Base-by-base conservation (phyloP, 75 land plant species). In the Sequoiadendron giganteum region DNA sequence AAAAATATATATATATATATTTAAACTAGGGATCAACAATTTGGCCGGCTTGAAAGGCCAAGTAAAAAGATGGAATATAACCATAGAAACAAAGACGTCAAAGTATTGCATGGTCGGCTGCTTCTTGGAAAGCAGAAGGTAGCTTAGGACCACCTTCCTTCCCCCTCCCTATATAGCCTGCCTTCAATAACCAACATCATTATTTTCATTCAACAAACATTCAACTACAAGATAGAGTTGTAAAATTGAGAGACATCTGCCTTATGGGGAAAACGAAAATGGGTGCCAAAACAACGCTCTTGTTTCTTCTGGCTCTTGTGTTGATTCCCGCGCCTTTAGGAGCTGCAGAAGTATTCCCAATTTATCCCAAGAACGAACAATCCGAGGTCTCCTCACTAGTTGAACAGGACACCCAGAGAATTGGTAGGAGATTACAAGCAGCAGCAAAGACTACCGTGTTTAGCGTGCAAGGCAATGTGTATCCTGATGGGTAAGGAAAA, bases 351-450 rank as follows among this genome's bases (percentile, higher is more conserved):
- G 25, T 85, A 21, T 85, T 16, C 40, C 42, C 18, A 18, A 10
- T 85, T 3, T 65, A 55, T 10, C 86, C 68, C 86, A 85, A 85
- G 56, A 55, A 85, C 56, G 61, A 36, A 11, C 14, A 9, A 11
- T 28, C 16, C 30, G 54, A 47, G 21, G 42, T 16, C 86, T 54
- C 25, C 21, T 55, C 16, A 28, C 14, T 34, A 11, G 19, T 85
- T 15, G 49, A 48, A 15, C 58, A 48, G 18, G 86, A 85, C 43
- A 56, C 40, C 11, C 1, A 52, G 25, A 85, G 86, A 65, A 85
- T 85, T 55, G 65, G 86, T 42, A 85, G 86, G 65, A 85, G 86
- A 36, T 21, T 85, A 19, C 68, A 34, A 8, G 86, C 65, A 15
- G 61, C 6, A 21, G 39, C 4, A 0, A 32, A 55, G 39, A 34